Evolutionary conservation across 2,329 filamentous ascomycete species (phyloP).

Genomic region (Falciphora oryzae): DNA sequence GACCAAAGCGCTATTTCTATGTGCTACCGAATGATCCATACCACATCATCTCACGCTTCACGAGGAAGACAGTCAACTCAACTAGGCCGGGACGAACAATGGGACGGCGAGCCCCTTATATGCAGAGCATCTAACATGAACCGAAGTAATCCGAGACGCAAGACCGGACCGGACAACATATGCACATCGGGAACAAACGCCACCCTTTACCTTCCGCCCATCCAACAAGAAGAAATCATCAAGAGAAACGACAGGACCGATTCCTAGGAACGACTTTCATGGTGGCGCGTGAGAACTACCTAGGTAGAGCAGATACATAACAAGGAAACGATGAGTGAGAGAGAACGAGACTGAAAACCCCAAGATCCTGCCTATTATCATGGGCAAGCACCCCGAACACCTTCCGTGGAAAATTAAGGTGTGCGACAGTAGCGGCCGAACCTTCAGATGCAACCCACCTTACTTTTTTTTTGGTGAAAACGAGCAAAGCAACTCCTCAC

Average conservation of each 20-base stretch:
- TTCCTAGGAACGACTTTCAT: conserved; percentile 6
- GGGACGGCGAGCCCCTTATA: background rate
- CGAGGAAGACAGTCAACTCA: background rate
- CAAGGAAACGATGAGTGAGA: conserved; percentile 4
- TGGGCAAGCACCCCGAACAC: conserved; percentile 10
- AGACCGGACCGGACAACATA: background rate
- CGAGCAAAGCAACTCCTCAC: conserved; percentile 11
- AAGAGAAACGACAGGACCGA: background rate
- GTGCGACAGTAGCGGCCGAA: conserved; percentile 9
- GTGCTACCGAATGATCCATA: background rate
- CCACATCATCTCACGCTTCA: background rate
- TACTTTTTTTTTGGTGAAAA: conserved; percentile 9
- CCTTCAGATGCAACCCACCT: conserved; percentile 12
- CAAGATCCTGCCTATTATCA: conserved; percentile 11
- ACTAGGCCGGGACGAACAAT: background rate
- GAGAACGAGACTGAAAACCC: conserved; percentile 9
- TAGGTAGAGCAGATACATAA: conserved; percentile 11
- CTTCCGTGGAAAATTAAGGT: conserved; percentile 10
- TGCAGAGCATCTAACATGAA: background rate
- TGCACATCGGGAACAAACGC: background rate
- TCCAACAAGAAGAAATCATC: background rate
- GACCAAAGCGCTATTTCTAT: background rate
- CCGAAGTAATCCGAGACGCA: background rate
- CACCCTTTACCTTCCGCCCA: background rate
- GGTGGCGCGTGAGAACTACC: conserved; percentile 10